Evolutionary conservation across 164 flowering plant genomes (phyloP), one percentile per base, ranked within the genome.

Genomic region (Dillenia suffruticosa): DNA sequence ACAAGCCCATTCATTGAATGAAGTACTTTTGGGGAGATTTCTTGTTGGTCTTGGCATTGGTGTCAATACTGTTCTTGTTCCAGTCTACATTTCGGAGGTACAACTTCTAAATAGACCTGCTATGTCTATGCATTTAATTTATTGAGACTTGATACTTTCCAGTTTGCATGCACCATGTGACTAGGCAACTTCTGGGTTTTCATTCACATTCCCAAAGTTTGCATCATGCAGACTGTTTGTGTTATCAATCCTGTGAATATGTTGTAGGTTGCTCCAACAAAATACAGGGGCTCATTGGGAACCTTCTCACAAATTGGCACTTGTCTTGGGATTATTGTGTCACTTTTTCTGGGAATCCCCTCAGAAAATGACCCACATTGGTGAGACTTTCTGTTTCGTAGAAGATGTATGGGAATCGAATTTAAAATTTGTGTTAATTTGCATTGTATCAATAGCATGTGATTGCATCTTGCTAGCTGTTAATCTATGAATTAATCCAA

Each of bases 31-130:
- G 79, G 96, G 96, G 62, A 84, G 96, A 66, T 85, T 90, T 70
- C 78, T 87, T 56, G 96, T 90, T 67, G 97, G 94, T 66, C 87
- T 86, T 68, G 97, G 97, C 15, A 83, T 90, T 72, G 97, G 97
- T 43, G 87, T 86, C 9, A 86, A 84, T 64, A 82, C 92, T n/a
- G 92, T 83, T 62, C 87, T 90, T 51, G 94, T 86, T 71, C 93
- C 96, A 59, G 80, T 89, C 67, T 87, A 85, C 70, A 82, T 87
- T 47, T 87, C 89, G 44, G 93, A 89, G 96, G 93, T 84, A 79
- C 55, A 56, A 12, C 47, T 59, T 67, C 13, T 2, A 8, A 9
- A 8, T 50, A 50, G n/a, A 1, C 53, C 14, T 50, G 53, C 14
- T 50, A 50, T 50, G 9, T 14, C 17, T 24, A 8, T 54, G 50